Base-by-base conservation (phyloP, 805 yeast genomes). In the Candida takata region DNA sequence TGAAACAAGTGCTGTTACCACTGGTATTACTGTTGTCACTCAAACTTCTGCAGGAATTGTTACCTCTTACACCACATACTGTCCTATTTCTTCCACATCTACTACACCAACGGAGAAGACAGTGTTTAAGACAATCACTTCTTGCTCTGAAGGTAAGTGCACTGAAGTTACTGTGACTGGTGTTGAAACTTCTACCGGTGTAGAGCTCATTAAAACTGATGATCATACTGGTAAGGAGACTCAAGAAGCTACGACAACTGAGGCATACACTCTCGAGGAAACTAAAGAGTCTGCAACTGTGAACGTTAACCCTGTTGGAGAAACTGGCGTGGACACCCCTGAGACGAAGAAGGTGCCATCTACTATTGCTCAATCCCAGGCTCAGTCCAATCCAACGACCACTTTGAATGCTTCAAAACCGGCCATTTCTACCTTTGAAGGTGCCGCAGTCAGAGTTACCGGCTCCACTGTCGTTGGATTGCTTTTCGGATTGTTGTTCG, bases 1-100 rank as follows among this genome's bases (percentile, higher is more conserved):
- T 15, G 19, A 27, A 8, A 24, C 23, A 11, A 15, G 25, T 18
- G 16, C 37, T 10, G 36, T 32, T 13, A 36, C 40, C 18, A 36
- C 40, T 14, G 40, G 40, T 17, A 20, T 36, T 8, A 31, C 40
- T 12, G 29, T 29, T 28, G 33, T 36, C 24, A 36, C 40, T 12
- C 16, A 23, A 5, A 36, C 40, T 13, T 14, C 7, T 7, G 10
- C 16, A 13, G 40, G 40, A n/a, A 24, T 28, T 19, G 27, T 24
- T 15, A 36, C 36, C 14, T 21, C 15, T 14, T 36, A 28, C 29
- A 31, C 35, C 16, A 36, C 39, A 18, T 36, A 28, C 25, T 36
- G 39, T 20, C 39, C 39, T 1, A 8, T 20, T 7, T 8, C 23
- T 10, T 7, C 23, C 10, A 7, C 7, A 20, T 20, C 23, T 8